Conservation (phyloP, 2,329 filamentous ascomycete genomes). For the Arthrobotrys sphaeroides region DNA sequence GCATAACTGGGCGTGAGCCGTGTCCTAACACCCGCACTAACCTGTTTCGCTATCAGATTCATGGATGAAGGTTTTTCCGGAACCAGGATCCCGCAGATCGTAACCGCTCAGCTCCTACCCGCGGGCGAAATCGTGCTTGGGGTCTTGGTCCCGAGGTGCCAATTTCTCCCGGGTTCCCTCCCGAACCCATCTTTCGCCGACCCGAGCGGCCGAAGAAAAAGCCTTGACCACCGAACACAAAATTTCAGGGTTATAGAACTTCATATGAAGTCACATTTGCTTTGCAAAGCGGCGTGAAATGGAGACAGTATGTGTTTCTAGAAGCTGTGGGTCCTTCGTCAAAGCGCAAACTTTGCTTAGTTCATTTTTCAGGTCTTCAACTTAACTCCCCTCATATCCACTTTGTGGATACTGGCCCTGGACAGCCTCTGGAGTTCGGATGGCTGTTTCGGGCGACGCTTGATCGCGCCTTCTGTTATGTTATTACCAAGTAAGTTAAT, state of each 20-base stretch:
- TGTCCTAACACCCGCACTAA: slow-evolving; percentile 36
- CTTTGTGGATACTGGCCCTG: slow-evolving; percentile 1
- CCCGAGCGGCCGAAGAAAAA: neutral
- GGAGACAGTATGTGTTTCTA: slow-evolving; percentile 8
- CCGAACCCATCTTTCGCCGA: neutral
- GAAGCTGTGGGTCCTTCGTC: slow-evolving; percentile 12
- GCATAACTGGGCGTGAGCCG: slow-evolving; percentile 45
- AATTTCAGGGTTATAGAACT: neutral
- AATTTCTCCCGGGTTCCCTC: neutral
- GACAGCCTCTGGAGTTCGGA: slow-evolving; percentile 43
- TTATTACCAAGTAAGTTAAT: slow-evolving; percentile 26
- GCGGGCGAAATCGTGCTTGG: slow-evolving; percentile 20
- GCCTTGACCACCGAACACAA: neutral
- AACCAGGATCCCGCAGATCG: slow-evolving; percentile 44
- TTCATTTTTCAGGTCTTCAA: neutral
- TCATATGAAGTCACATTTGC: neutral
- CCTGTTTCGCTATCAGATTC: slow-evolving; percentile 25
- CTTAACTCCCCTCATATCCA: neutral
- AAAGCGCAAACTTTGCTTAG: slow-evolving; percentile 13
- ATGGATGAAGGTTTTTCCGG: slow-evolving; percentile 55
- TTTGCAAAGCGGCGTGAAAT: neutral
- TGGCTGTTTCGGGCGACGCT: slow-evolving; percentile 48
- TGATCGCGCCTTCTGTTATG: slow-evolving; percentile 50
- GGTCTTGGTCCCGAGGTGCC: slow-evolving; percentile 16
- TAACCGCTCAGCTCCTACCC: slow-evolving; percentile 39